Conservation (phyloP, 306 rosid genomes). For the Lupinus albus region DNA sequence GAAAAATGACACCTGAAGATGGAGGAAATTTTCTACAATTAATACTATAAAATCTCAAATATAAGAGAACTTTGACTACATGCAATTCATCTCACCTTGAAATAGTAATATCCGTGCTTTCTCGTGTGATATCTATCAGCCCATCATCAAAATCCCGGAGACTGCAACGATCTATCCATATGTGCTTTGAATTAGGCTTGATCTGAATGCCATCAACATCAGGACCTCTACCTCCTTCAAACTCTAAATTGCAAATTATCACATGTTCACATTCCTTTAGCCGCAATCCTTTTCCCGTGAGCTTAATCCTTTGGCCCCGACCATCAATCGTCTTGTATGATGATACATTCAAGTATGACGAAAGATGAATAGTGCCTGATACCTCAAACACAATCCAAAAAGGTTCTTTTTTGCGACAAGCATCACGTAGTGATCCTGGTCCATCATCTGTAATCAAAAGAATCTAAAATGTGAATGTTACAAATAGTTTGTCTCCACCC, state of each 20-base stretch:
- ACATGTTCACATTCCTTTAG: conserved; percentile 93
- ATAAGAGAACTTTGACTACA: background rate
- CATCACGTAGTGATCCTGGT: conserved; percentile 87
- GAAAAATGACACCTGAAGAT: conserved; percentile 78
- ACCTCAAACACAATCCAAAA: conserved; percentile 91
- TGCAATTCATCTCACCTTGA: conserved; percentile 61
- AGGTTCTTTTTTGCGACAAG: conserved; percentile 77
- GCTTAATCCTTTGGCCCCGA: conserved; percentile 78
- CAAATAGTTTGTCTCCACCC: background rate
- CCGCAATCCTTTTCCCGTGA: conserved; percentile 80
- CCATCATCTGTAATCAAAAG: conserved; percentile 73
- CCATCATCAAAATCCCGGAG: conserved; percentile 88
- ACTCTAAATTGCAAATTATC: conserved; percentile 87
- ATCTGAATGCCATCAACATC: conserved; percentile 96
- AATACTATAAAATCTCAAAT: conserved; percentile 2
- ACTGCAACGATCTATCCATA: conserved; percentile 93
- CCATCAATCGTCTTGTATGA: conserved; percentile 89
- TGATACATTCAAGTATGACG: conserved; percentile 71
- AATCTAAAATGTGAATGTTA: conserved; percentile 8
- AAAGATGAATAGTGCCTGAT: conserved; percentile 73
- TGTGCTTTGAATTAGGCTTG: conserved; percentile 89
- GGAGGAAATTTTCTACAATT: conserved; percentile 29
- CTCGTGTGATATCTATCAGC: conserved; percentile 82
- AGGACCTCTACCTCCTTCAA: conserved; percentile 92
- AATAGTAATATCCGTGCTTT: conserved; percentile 81